Base-by-base conservation (phyloP, 1,284 basidiomycete species). In the Tylopilus sp. region DNA sequence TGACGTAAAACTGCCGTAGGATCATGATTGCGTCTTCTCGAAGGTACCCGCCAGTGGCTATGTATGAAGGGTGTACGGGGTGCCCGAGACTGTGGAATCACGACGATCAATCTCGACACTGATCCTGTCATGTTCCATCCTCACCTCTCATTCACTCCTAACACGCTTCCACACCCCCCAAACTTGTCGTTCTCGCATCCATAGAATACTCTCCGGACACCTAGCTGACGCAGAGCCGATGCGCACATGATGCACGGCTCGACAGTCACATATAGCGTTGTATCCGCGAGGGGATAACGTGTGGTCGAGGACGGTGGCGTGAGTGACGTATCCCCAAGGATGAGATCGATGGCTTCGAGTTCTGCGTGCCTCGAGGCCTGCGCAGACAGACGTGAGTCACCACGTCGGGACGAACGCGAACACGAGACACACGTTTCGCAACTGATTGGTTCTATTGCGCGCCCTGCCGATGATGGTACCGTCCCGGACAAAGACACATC, bases 221-320 rank as follows among this genome's bases (percentile, higher is more conserved):
- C 95, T 52, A 96, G 73, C 70, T 99, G 96, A 43, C 96, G 80
- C 40, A 99, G 76, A 6, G 96, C 97, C 25, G 90, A 92, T 5
- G 94, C 92, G 59, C 97, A 99, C 97, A 99, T 99, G 64, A 99
- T 92, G 69, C 97, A 99, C 0, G 97, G 97, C 71, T 99, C 97
- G 46, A 99, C 95, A 0, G 97, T 99, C 46, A 99, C 97, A 67
- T 99, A 99, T 16, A 99, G 82, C 2, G 84, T 92, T 19, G 92
- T 95, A 12, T 81, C 75, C 1, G 78, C 77, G 36, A 98, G 79
- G 4, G 92, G 88, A 57, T 86, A 81, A 38, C 67, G 63, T 6
- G 65, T 40, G 21, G 64, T 36, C 21, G 60, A 59, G 2, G 61
- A 57, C 41, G 68, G 61, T n/a, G 82, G 77, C 4, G 85, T 86